Conservation (phyloP, 2,329 filamentous ascomycete species). For the Penicillium polonicum region DNA sequence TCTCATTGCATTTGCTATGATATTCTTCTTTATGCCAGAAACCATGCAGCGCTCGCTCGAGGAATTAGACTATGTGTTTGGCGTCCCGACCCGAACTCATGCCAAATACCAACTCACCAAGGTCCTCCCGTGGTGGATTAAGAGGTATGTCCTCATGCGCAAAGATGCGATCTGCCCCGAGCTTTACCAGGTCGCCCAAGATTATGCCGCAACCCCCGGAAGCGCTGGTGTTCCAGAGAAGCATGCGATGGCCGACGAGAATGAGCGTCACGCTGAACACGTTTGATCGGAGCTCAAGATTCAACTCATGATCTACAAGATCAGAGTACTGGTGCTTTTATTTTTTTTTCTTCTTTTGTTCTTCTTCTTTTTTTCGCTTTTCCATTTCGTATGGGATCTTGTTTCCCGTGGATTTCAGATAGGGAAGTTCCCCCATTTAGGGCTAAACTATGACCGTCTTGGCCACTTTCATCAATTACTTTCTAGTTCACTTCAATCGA, state of each 20-base stretch:
- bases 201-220: neutral
- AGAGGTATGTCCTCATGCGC: slow-evolving; percentile 54
- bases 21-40: slow-evolving; percentile 57
- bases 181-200: slow-evolving; percentile 41
- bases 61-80: slow-evolving; percentile 54
- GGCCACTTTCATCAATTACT: neutral
- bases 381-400: neutral
- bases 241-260: neutral
- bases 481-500: neutral
- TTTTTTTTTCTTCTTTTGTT: neutral
- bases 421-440: neutral
- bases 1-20: slow-evolving; percentile 56
- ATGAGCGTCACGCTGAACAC: neutral
- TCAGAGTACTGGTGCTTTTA: neutral
- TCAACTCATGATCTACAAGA: neutral
- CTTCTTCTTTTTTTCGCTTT: neutral
- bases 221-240: neutral
- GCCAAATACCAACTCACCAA: slow-evolving; percentile 55
- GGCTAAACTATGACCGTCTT: neutral
- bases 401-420: neutral
- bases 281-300: neutral
- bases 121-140: slow-evolving; percentile 59
- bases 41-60: slow-evolving; percentile 53
- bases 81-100: slow-evolving; percentile 55
- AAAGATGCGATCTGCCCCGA: slow-evolving; percentile 49